Conservation (phyloP, 805 yeast species). For the Candida manassasensis region DNA sequence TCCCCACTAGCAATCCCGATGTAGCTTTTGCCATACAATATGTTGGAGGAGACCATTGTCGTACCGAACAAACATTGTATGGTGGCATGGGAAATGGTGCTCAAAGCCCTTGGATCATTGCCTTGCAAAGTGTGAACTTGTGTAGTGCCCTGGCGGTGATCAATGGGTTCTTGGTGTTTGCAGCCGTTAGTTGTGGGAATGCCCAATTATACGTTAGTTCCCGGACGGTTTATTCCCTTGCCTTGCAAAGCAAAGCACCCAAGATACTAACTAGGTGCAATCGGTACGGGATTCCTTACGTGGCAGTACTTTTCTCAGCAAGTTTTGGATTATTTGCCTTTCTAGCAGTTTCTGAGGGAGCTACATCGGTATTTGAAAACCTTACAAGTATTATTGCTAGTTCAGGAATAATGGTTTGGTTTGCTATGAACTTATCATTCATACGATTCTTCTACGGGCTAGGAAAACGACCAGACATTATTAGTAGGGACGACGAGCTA, state of each 20-base stretch:
- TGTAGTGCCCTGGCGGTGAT: constrained; percentile 34
- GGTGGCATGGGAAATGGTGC: constrained; percentile 38
- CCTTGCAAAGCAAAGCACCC: constrained; percentile 57
- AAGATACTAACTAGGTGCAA: constrained; percentile 55
- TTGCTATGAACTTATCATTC: constrained; percentile 62
- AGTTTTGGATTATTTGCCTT: constrained; percentile 57
- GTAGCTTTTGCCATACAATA: constrained; percentile 26
- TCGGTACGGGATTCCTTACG: constrained; percentile 65
- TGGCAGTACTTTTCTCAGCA: constrained; percentile 62
- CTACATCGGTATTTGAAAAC: constrained; percentile 62
- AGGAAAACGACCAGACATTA: constrained; percentile 57
- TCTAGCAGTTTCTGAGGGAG: constrained; percentile 51
- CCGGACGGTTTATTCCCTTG: constrained; percentile 38
- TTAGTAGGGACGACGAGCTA: constrained; percentile 54
- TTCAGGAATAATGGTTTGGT: constrained; percentile 77
- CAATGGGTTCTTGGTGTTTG: constrained; percentile 45
- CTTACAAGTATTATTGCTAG: constrained; percentile 66
- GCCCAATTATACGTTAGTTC: constrained; percentile 42
- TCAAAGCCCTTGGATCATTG: constrained; percentile 44
- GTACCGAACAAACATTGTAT: constrained; percentile 16
- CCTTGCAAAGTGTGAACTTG: constrained; percentile 35
- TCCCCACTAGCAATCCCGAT: constrained; percentile 11
- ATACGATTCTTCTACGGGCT: constrained; percentile 62
- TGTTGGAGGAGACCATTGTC: constrained; percentile 35
- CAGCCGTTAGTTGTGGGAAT: constrained; percentile 42